Evolutionary conservation across 495 filamentous ascomycete genomes (phyloP).

Genomic region (Talaromyces trachyspermus): DNA sequence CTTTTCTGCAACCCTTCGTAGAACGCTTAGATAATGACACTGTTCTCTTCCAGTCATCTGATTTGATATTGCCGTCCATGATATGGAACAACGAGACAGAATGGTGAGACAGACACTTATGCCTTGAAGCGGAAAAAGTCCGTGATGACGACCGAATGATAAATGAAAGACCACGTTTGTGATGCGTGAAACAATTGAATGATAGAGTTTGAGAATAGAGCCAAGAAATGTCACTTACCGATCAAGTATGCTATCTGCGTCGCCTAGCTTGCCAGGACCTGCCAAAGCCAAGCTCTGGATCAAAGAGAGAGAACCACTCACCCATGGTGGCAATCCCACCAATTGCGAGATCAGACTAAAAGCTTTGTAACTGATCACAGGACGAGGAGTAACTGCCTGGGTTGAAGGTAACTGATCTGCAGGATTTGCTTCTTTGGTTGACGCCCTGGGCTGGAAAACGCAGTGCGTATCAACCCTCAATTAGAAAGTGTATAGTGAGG

Average conservation of each 20-base stretch:
- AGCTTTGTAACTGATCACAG: conserved; percentile 65
- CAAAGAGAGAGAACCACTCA: conserved; percentile 62
- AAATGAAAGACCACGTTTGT: neutral
- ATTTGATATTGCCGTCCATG: neutral
- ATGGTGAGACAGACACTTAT: too few species aligned
- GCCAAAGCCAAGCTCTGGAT: conserved; percentile 61
- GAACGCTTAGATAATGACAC: neutral
- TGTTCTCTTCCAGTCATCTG: neutral
- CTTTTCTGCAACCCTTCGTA: neutral
- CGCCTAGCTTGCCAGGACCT: conserved; percentile 67
- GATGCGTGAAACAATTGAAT: neutral
- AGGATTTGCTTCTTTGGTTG: conserved; percentile 7
- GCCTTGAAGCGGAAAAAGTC: neutral
- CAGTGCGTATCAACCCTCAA: conserved; percentile 42
- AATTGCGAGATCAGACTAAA: conserved; percentile 64
- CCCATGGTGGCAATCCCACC: conserved; percentile 73
- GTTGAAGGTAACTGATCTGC: neutral
- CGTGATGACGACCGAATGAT: neutral
- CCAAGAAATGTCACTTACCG: conserved; percentile 57
- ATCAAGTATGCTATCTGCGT: conserved; percentile 71
- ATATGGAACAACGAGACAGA: neutral
- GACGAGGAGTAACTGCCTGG: conserved; percentile 36
- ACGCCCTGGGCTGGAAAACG: conserved; percentile 22
- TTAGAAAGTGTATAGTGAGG: conserved; percentile 55
- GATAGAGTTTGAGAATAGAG: neutral